A percentile compares a stretch with the other conserved stretches of the same genome.
These are phyloP conservation scores for Monosporozyma solicola DNA, from an alignment of 805 yeast species.

Conservation along the genomic window DNA sequence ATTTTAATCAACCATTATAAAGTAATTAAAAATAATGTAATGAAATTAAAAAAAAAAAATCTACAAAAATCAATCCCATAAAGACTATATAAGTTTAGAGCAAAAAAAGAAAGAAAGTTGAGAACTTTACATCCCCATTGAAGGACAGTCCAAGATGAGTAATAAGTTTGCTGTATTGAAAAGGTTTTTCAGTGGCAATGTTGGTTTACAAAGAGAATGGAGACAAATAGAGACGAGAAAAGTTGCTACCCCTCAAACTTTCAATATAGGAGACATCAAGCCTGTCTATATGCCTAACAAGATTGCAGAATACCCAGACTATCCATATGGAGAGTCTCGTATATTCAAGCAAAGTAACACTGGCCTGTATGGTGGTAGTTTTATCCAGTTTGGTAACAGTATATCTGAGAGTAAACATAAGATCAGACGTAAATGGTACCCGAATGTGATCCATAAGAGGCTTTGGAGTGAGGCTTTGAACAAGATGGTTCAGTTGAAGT, in stretches of 20 bases:
- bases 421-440: constrained; percentile 70
- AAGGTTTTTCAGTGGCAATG: not conserved
- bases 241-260: constrained; percentile 35
- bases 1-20: not conserved
- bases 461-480: constrained; percentile 80
- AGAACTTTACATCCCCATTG: not conserved
- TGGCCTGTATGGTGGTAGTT: constrained; percentile 87
- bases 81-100: not conserved
- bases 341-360: constrained; percentile 76
- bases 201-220: constrained; percentile 27
- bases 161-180: not conserved
- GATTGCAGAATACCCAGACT: constrained; percentile 45
- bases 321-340: constrained; percentile 70
- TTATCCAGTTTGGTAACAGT: constrained; percentile 65
- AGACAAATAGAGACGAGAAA: constrained; percentile 41
- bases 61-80: too few species aligned
- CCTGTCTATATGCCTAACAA: constrained; percentile 40
- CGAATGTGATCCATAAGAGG: constrained; percentile 66
- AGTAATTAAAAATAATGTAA: too few species aligned
- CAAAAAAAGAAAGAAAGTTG: not conserved
- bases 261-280: constrained; percentile 45
- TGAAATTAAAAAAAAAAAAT: too few species aligned
- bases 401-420: constrained; percentile 68
- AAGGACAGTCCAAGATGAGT: not conserved
- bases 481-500: constrained; percentile 45